Evolutionary conservation across 202 grass and related monocot genomes (phyloP), one percentile per base, ranked within the genome.

Genomic region (Schoenoplectus tabernaemontani): DNA sequence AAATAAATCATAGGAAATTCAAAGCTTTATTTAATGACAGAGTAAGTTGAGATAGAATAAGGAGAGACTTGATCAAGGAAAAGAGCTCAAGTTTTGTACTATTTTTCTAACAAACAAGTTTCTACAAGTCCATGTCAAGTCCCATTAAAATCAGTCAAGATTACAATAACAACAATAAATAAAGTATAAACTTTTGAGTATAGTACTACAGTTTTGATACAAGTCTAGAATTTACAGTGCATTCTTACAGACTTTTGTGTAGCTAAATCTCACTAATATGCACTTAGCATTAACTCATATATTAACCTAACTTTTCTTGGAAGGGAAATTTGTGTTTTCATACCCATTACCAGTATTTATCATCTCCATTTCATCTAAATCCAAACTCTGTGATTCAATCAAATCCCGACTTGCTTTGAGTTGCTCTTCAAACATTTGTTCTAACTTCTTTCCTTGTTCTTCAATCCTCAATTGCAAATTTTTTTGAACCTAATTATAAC

Each of bases 361-460:
- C 10, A 83, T 53, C 54, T 85, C 85, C 66, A 83, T 79, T 4
- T 86, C 81, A 58, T 90, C 63, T 5, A 84, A 83, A 53, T 65
- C 79, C 3, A 64, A 61, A 75, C 76, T 83, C 63, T 70, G 53
- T 7, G 74, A 12, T 64, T 78, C 85, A 30, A 81, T 57, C 9
- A 81, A 73, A 46, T 34, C 67, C 57, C 81, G 38, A 37, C 84
- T 91, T 79, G 73, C 83, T 84, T 87, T 97, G 17, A 88, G 64
- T 86, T 97, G 94, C 46, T 97, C 83, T 77, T 91, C 91, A 50
- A 97, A 88, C 80, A 97, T 97, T 77, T 88, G 65, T 76, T 90
- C 85, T 57, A 97, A 85, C 84, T 39, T 90, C 83, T 80, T 93
- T 0, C 94, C 86, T 58, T 97, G 94, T 72, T 30, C 94, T 83